Conservation (phyloP, 2,329 filamentous ascomycete genomes). For the Fusarium beomiforme region DNA sequence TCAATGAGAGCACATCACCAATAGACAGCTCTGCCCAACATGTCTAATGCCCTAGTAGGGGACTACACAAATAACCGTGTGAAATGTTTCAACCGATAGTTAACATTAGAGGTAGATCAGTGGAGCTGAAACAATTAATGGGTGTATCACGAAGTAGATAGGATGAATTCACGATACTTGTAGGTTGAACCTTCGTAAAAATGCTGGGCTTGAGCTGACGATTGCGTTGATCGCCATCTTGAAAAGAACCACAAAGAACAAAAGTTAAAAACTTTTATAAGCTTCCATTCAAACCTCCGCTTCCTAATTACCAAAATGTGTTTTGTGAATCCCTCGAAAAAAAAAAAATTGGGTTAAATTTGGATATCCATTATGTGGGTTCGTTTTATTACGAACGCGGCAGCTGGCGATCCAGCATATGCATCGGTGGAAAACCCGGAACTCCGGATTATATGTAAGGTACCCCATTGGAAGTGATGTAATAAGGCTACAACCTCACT, state of each 20-base stretch:
- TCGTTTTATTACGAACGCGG: too few species aligned
- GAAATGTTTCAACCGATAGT: fast-evolving
- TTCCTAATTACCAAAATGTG: fast-evolving
- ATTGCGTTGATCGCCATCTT: too few species aligned
- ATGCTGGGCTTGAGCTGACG: fast-evolving
- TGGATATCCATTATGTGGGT: too few species aligned
- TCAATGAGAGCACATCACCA: too few species aligned
- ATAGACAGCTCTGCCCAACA: not conserved
- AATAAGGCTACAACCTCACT: not conserved
- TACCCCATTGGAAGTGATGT: too few species aligned
- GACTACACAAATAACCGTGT: not conserved
- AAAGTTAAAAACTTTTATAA: not conserved
- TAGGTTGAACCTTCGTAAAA: fast-evolving
- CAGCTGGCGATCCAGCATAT: not conserved
- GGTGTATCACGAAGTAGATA: fast-evolving
- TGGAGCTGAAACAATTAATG: fast-evolving
- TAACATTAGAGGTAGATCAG: not conserved
- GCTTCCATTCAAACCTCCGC: not conserved
- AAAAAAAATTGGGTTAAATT: too few species aligned
- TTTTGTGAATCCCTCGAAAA: not conserved
- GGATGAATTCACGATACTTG: not conserved
- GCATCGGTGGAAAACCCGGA: fast-evolving
- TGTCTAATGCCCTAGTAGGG: not conserved
- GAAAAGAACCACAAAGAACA: fast-evolving
- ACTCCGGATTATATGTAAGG: too few species aligned